Base-by-base conservation (phyloP, 495 filamentous ascomycete species). In the Clohesyomyces aquaticus region DNA sequence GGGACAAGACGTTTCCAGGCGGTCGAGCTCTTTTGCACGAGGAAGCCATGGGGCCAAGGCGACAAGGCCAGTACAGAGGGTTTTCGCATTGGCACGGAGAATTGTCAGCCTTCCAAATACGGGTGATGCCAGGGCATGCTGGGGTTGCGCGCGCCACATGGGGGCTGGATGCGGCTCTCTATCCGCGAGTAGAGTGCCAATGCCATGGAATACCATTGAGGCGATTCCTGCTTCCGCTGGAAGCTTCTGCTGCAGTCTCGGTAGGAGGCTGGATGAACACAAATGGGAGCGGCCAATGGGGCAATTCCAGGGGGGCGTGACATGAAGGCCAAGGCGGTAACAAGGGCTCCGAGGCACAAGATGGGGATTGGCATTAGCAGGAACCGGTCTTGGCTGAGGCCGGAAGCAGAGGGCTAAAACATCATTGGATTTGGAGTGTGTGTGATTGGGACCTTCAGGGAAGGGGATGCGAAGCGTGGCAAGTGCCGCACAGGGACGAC, bases 161-260 rank as follows among this genome's bases (percentile, higher is more conserved):
- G 43, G 16, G 27, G 3, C 6, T 22, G 2, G 43, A 61, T 61
- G 63, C 42, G 58, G 63, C 63, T 66, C 63, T 50, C 54, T 21
- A 50, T 43, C 28, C 50, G 48, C 9, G 1, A 32, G 64, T 52
- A 52, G 57, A 38, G 21, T 4, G 26, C 25, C 32, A 45, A 47
- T 12, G 9, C 3, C 1, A 8, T 11, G 19, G 42, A 3, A 22
- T 26, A 18, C 2, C 2, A 59, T 52, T 67, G 65, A 58, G 62
- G 65, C 65, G 53, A 12, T 48, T 46, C 53, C 4, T 47, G 65
- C 57, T 56, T 58, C 11, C 25, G 53, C 28, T 23, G 53, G 65
- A 59, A 49, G 25, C 12, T 52, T 61, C 59, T 67, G 58, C 18
- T 53, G 65, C 65, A 67, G 58, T 63, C 63, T n/a, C 21, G 23